These are phyloP conservation scores for Ascoidea asiatica DNA, from an alignment of 805 yeast species.

Conservation along the genomic window DNA sequence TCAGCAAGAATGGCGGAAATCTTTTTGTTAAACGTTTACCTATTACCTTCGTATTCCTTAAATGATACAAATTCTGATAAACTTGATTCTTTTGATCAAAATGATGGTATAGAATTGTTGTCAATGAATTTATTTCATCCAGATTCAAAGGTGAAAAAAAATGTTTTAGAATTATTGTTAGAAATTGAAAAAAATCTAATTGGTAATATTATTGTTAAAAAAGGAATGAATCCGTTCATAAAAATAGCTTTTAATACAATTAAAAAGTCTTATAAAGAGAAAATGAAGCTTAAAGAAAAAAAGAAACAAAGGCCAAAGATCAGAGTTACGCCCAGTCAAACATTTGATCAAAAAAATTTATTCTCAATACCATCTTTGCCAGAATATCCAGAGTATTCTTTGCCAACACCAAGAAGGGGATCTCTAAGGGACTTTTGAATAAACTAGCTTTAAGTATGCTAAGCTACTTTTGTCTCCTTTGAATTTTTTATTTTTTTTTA, in stretches of 20 bases:
- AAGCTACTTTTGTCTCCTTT: too few species aligned
- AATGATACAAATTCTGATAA: too few species aligned
- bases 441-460: too few species aligned
- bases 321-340: too few species aligned
- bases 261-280: not conserved
- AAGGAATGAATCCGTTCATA: not conserved
- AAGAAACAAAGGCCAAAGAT: not conserved
- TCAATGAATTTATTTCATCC: constrained; percentile 26
- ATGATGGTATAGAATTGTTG: constrained; percentile 28
- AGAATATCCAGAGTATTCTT: too few species aligned
- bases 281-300: not conserved
- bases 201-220: constrained; percentile 2
- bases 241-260: not conserved
- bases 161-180: not conserved
- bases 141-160: constrained; percentile 15
- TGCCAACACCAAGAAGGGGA: too few species aligned
- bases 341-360: too few species aligned
- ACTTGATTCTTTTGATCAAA: constrained; percentile 21
- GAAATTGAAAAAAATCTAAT: constrained; percentile 1
- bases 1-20: not conserved
- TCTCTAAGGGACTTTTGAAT: too few species aligned
- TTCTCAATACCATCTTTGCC: too few species aligned
- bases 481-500: too few species aligned
- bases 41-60: constrained; percentile 17
- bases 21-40: constrained; percentile 18